Percentiles rank a stretch among this genome's conserved stretches.
Evolutionary conservation across 192 early-diverging fungal species (phyloP).

Genomic region (Spizellomyces punctatus): DNA sequence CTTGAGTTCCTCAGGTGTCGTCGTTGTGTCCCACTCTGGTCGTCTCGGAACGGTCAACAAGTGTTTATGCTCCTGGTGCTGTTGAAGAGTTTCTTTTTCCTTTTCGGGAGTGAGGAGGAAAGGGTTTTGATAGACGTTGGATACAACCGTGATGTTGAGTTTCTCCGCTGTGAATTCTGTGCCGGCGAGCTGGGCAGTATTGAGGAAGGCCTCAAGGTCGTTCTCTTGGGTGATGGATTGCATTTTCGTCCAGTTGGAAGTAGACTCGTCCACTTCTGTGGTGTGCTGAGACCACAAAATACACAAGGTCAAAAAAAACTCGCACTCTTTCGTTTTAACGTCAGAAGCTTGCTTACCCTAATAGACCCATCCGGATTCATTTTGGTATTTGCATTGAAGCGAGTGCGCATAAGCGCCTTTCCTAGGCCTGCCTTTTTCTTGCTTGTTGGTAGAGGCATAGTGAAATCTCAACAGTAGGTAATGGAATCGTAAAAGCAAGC

Average conservation of each 20-base stretch:
- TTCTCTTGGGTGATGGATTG: conserved; percentile 96
- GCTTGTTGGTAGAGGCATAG: conserved; percentile 30
- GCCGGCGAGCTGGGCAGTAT: conserved; percentile 91
- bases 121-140: conserved; percentile 71
- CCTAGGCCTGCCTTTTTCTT: conserved; percentile 51
- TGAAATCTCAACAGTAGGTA: not conserved
- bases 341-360: conserved; percentile 24
- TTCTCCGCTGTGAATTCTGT: conserved; percentile 86
- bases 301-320: not conserved
- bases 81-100: conserved; percentile 73
- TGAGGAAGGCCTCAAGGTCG: conserved; percentile 95
- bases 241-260: conserved; percentile 78
- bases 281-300: conserved; percentile 60
- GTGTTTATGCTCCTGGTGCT: conserved; percentile 75
- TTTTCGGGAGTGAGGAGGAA: conserved; percentile 80
- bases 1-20: conserved; percentile 81
- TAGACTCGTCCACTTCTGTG: conserved; percentile 81
- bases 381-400: conserved; percentile 43
- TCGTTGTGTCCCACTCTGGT: conserved; percentile 82
- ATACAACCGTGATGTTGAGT: conserved; percentile 83
- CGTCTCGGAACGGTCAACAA: conserved; percentile 83
- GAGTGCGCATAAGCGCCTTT: conserved; percentile 47
- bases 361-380: conserved; percentile 57
- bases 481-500: not conserved
- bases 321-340: not conserved